Evolutionary conservation across 2,329 filamentous ascomycete genomes (phyloP).

Genomic region (Xylariaceae sp.): DNA sequence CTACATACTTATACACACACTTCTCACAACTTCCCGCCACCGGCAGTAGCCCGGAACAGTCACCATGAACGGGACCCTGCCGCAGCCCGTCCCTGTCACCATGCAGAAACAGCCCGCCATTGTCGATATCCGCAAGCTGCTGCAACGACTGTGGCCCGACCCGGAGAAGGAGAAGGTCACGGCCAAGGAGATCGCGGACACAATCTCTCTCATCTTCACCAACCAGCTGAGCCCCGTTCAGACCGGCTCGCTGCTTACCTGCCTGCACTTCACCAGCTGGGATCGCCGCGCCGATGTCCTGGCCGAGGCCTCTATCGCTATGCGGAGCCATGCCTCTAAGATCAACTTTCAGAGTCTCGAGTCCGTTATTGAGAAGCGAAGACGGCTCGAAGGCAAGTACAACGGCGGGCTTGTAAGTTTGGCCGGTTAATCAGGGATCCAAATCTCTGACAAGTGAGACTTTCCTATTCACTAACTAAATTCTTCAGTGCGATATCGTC

Average conservation of each 20-base stretch:
- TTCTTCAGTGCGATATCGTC: constrained; percentile 75
- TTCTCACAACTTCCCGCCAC: too few species aligned
- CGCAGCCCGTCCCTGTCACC: constrained; percentile 11
- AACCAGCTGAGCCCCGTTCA: constrained; percentile 86
- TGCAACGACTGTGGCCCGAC: constrained; percentile 67
- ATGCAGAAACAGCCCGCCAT: constrained; percentile 21
- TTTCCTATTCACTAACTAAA: too few species aligned
- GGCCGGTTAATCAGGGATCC: too few species aligned
- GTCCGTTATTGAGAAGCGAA: constrained; percentile 55
- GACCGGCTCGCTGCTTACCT: constrained; percentile 80
- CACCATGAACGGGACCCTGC: not conserved
- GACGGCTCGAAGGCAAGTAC: constrained; percentile 68
- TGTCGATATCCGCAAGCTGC: constrained; percentile 64
- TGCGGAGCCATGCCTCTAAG: constrained; percentile 73
- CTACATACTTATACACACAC: not conserved
- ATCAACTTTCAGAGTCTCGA: constrained; percentile 63
- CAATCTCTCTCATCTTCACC: constrained; percentile 87
- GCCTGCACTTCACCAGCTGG: constrained; percentile 84
- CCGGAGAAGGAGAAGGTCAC: constrained; percentile 49
- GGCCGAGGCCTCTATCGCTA: constrained; percentile 75
- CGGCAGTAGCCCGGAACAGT: not conserved
- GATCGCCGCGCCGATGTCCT: constrained; percentile 84
- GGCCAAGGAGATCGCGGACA: constrained; percentile 80
- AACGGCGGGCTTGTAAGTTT: constrained; percentile 76
- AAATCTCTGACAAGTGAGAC: too few species aligned